Conservation (phyloP, 805 yeast species). For the Wickerhamiella parazyma region DNA sequence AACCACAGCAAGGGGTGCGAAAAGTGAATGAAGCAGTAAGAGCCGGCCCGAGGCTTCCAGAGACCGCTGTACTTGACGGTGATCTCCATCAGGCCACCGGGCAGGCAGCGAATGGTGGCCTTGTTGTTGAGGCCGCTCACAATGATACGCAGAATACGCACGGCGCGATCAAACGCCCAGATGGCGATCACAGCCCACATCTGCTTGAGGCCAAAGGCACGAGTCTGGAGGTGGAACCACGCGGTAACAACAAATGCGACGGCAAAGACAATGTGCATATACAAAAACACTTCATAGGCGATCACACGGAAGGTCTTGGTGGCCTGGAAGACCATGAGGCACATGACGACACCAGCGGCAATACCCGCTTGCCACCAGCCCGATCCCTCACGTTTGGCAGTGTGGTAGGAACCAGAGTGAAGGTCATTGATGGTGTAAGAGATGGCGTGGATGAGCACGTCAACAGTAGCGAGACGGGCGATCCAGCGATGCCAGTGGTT, state of each 20-base stretch:
- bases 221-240: slow-evolving; percentile 36
- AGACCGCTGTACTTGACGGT: slow-evolving; percentile 28
- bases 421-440: slow-evolving; percentile 1
- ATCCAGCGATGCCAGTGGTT: slow-evolving; percentile 43
- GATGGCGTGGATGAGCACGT: slow-evolving; percentile 32
- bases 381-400: slow-evolving; percentile 13
- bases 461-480: slow-evolving; percentile 27
- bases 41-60: slow-evolving; percentile 40
- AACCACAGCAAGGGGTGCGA: slow-evolving; percentile 37
- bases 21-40: slow-evolving; percentile 43
- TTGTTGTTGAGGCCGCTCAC: slow-evolving; percentile 4
- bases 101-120: slow-evolving; percentile 8
- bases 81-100: slow-evolving; percentile 26
- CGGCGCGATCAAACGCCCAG: slow-evolving; percentile 46
- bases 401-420: background rate
- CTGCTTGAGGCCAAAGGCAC: slow-evolving; percentile 13
- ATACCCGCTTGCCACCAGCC: slow-evolving; percentile 21
- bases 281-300: slow-evolving; percentile 44
- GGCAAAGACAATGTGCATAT: slow-evolving; percentile 43
- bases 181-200: slow-evolving; percentile 30
- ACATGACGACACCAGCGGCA: slow-evolving; percentile 19
- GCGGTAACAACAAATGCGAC: slow-evolving; percentile 40
- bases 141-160: slow-evolving; percentile 1
- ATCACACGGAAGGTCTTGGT: slow-evolving; percentile 31
- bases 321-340: slow-evolving; percentile 29